Base-by-base conservation (phyloP, 2,329 filamentous ascomycete genomes). In the Phyllosticta capitalensis region DNA sequence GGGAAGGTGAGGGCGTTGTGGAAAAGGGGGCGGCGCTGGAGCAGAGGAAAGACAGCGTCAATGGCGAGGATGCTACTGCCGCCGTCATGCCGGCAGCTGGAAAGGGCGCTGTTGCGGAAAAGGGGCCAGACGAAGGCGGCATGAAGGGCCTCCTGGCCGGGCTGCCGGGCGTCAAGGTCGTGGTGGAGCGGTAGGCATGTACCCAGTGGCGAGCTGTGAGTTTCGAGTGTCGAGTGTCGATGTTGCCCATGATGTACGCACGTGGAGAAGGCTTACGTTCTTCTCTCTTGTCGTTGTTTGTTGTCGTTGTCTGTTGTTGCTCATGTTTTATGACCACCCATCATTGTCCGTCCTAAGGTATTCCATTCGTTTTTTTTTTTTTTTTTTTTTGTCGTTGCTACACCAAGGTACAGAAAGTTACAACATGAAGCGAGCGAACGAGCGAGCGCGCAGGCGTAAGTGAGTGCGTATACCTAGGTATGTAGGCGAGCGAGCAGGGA, bases 131-230 rank as follows among this genome's bases (percentile, higher is more conserved):
- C 12, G 52, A 10, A 1, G 50, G 56, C 10, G 26, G 57, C 14
- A 48, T 59, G 52, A 59, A 30, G 19, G 55, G 52, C 10, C 56
- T 66, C 24, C 65, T 62, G 60, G 56, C 59, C 33, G 64, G 61
- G 54, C 65, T 70, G 59, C 64, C 64, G 48, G 62, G 62, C 19
- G 58, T 59, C 4, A 59, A 24, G 48, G 61, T 65, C 19, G 19
- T 65, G 21, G 58, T 65, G 53, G 63, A 67, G 49, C 64, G 63
- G 51, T 64, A 61, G 52, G 49, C n/a, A n/a, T n/a, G n/a, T n/a
- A n/a, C n/a, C n/a, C n/a, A n/a, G n/a, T n/a, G n/a, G n/a, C n/a
- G 52, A 22, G 6, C 22, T 30, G n/a, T 24, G 22, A 14, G 4
- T 55, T 55, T 58, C 52, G 45, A 38, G 45, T 38, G 19, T 52